Evolutionary conservation across 352 stramenopile genomes (phyloP), one percentile per base, ranked within the genome.

Genomic region (Pythium dissimile): DNA sequence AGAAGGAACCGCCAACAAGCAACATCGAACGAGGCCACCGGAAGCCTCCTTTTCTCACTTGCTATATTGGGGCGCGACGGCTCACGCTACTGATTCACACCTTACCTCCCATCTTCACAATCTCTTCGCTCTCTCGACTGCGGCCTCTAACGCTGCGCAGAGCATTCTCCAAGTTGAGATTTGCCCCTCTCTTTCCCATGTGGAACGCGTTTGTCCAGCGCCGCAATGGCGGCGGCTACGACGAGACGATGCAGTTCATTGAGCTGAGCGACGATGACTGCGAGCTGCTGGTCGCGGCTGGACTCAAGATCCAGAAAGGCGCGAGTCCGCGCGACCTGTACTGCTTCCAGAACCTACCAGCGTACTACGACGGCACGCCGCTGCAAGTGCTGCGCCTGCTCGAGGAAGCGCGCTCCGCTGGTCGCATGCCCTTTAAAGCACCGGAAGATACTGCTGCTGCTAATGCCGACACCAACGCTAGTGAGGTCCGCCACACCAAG

Each of bases 261-360:
- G 64, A 67, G 53, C 31, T 83, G 39, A 69, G 18, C 11, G 57
- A 75, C 26, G 56, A 56, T 11, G 59, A 82, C 47, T 79, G 70
- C 58, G 45, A 64, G 46, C 46, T 62, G 35, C 39, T 75, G 51
- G 21, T 66, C 18, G 42, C 45, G 10, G 57, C 60, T 27, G 73
- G 70, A 10, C 60, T 75, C 21, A 46, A 55, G 46, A 49, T 80
- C 20, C 24, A 55, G 26, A 54, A 65, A 23, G 62, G 54, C 13
- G 59, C 27, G 7, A 59, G 59, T 42, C 49, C 64, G 30, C 55
- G 44, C 18, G 59, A 75, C 16, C 11, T 77, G 4, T 83, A 77
- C 31, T 83, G 70, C 52, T 77, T 80, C 39, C 44, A 56, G 45
- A 52, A 69, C 10, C 30, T 73, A 5, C 26, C 56, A n/a, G 27